Conservation (phyloP, 805 yeast species). For the Teunomyces gatunensis region DNA sequence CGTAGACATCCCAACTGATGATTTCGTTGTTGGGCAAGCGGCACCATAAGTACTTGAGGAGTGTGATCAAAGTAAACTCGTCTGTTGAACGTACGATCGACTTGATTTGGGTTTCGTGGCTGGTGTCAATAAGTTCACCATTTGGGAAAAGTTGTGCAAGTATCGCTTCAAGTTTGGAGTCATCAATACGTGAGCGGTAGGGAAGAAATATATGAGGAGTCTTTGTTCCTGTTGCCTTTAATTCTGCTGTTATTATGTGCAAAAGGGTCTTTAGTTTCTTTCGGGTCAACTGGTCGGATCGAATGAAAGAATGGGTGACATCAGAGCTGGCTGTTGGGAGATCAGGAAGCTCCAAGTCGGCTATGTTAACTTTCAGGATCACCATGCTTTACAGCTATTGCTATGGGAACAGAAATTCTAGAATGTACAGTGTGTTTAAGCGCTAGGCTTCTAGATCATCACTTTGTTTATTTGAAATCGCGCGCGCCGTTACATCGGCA, state of each 20-base stretch:
- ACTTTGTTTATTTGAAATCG: background rate
- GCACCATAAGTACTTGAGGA: slow-evolving; percentile 83
- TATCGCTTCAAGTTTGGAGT: slow-evolving; percentile 55
- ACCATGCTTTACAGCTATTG: slow-evolving; percentile 9
- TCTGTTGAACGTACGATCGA: slow-evolving; percentile 49
- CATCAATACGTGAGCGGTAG: slow-evolving; percentile 68
- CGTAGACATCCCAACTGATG: slow-evolving; percentile 83
- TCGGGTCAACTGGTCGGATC: slow-evolving; percentile 49
- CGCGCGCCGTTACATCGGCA: background rate
- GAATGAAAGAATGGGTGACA: slow-evolving; percentile 7
- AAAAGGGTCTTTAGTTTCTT: slow-evolving; percentile 65
- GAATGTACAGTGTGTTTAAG: background rate
- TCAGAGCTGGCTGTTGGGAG: slow-evolving; percentile 15
- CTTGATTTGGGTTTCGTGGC: slow-evolving; percentile 37
- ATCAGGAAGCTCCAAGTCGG: slow-evolving; percentile 23
- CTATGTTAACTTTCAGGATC: slow-evolving; percentile 8
- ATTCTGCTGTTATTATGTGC: slow-evolving; percentile 67
- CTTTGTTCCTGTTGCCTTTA: slow-evolving; percentile 67
- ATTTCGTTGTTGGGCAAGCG: slow-evolving; percentile 76
- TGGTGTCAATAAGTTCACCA: slow-evolving; percentile 42
- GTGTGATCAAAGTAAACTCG: slow-evolving; percentile 68
- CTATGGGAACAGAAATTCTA: background rate
- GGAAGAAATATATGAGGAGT: slow-evolving; percentile 77
- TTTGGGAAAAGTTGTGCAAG: slow-evolving; percentile 57
- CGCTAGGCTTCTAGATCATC: background rate